Percentiles rank a stretch among this genome's conserved stretches.
Evolutionary conservation across 768 basidiomycete genomes (phyloP).

Genomic region (Amyloporia xantha): DNA sequence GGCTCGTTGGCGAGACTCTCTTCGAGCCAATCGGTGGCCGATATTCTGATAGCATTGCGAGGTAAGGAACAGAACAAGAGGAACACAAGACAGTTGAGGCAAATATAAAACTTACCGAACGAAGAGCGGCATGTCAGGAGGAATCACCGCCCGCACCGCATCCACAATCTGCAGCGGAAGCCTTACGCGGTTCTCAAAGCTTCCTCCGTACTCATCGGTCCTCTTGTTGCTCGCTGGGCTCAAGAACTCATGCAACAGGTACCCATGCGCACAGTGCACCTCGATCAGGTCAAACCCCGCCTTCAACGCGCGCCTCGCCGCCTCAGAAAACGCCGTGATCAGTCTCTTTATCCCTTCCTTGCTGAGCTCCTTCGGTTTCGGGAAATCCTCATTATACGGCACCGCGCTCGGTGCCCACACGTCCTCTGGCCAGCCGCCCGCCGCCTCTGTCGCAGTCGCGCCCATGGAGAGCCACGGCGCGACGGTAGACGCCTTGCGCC

Average conservation of each 20-base stretch:
- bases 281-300: constrained; percentile 39
- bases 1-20: constrained; percentile 49
- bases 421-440: constrained; percentile 32
- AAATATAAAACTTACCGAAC: constrained; percentile 55
- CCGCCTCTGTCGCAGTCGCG: constrained; percentile 27
- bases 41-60: constrained; percentile 44
- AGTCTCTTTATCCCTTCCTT: constrained; percentile 50
- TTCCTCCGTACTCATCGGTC: constrained; percentile 42
- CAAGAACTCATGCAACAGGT: constrained; percentile 28
- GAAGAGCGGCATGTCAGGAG: constrained; percentile 61
- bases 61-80: too few species aligned
- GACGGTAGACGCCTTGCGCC: constrained; percentile 59
- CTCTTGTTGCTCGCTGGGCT: constrained; percentile 33
- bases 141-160: constrained; percentile 54
- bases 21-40: constrained; percentile 72
- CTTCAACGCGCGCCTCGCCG: constrained; percentile 44
- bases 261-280: constrained; percentile 22
- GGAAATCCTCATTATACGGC: constrained; percentile 34
- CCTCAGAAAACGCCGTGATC: constrained; percentile 47
- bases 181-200: constrained; percentile 43
- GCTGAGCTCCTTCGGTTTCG: constrained; percentile 51
- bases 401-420: constrained; percentile 48
- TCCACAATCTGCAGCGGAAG: constrained; percentile 59
- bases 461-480: constrained; percentile 59
- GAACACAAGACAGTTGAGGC: too few species aligned